Base-by-base conservation (phyloP, 805 yeast species). In the Millerago galiae region DNA sequence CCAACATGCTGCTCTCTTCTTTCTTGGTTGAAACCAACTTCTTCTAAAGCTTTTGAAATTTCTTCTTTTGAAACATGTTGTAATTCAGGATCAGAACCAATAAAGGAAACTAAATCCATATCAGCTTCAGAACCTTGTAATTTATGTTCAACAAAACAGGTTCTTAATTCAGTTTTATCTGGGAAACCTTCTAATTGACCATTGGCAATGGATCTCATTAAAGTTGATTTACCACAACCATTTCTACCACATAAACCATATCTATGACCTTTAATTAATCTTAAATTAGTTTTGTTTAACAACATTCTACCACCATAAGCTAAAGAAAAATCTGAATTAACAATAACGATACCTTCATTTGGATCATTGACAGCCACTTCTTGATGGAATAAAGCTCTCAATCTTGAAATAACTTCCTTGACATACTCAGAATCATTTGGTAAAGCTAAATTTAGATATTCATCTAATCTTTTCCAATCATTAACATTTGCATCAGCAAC, bases 131-230 rank as follows among this genome's bases (percentile, higher is more conserved):
- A 82, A 49, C 96, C 97, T 70, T 93, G 98, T 51, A 93, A 72
- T 62, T 86, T 86, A 70, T 93, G 98, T 72, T 93, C 99, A 41
- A 91, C 98, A 55, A 91, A 93, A 70, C 98, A 89, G 26, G 98
- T 91, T 63, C 85, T 80, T 50, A 93, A 70, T 59, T 82, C 83
- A 42, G 83, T 77, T 57, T 88, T 81, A 54, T 86, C 83, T 35
- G 99, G 99, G 80, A 93, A 91, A 4, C 98, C 98, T 68, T 91
- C 98, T 50, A 91, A 74, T 68, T 91, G 96, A 45, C 98, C 98
- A 59, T 88, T 87, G 42, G 96, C 88, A 57, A 91, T 93, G 26
- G 98, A 83, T 65, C 98, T 79, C 98, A 91, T 89, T 57, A 91
- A 73, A 13, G 99, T 91, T 12, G 97, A 89, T 67, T 91, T 91